Evolutionary conservation across 495 filamentous ascomycete species (phyloP).

Genomic region (Trichoderma virens): DNA sequence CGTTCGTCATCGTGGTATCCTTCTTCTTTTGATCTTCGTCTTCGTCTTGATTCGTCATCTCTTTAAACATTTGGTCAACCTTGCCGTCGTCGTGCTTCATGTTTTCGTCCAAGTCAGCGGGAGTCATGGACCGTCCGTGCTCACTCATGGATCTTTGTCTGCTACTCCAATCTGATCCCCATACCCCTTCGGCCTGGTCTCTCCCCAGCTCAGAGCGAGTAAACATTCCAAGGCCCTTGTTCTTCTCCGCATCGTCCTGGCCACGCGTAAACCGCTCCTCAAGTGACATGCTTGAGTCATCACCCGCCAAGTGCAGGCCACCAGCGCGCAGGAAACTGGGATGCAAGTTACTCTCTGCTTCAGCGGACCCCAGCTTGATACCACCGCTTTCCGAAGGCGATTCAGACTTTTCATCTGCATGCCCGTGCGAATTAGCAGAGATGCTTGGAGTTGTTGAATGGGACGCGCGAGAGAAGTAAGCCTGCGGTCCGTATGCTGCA

Average conservation of each 20-base stretch:
- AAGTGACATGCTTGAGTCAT: constrained; percentile 26
- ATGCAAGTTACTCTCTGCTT: constrained; percentile 25
- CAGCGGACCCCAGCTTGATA: constrained; percentile 19
- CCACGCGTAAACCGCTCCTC: constrained; percentile 35
- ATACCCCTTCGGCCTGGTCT: constrained; percentile 32
- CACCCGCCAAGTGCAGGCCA: constrained; percentile 26
- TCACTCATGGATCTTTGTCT: constrained; percentile 12
- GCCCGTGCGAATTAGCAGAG: constrained; percentile 24
- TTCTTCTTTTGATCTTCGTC: constrained; percentile 32
- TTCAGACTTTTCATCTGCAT: constrained; percentile 18
- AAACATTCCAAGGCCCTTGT: constrained; percentile 32
- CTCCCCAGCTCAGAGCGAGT: constrained; percentile 30
- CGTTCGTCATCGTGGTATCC: constrained; percentile 18
- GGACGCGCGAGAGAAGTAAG: constrained; percentile 31
- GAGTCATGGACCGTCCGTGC: constrained; percentile 18
- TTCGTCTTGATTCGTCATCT: constrained; percentile 43
- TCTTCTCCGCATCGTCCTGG: constrained; percentile 25
- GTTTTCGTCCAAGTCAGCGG: constrained; percentile 21
- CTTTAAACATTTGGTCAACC: constrained; percentile 46
- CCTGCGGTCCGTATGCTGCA: constrained; percentile 13
- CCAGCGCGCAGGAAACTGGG: constrained; percentile 28
- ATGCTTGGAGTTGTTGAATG: constrained; percentile 35
- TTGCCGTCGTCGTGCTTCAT: constrained; percentile 34
- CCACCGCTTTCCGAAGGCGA: constrained; percentile 21
- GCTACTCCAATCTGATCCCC: constrained; percentile 27